phyloP scores from a whole-genome alignment of 768 basidiomycete species.

The Pholiota conissans region DNA sequence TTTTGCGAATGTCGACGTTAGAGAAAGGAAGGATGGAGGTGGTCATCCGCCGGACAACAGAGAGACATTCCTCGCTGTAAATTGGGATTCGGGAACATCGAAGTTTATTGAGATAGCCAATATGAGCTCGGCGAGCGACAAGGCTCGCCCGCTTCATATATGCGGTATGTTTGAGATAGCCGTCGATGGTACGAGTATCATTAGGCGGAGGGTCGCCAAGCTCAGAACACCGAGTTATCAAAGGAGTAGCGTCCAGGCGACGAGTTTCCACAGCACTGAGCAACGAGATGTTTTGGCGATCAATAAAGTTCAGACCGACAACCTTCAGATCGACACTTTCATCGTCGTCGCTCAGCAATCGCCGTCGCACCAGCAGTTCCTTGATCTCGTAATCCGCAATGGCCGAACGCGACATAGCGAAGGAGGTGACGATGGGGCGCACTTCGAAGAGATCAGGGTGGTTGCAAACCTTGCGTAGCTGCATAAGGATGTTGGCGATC shows the following conservation, averaged over 20 bases:
- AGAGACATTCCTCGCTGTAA: slow-evolving; percentile 47
- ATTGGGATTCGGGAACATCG: slow-evolving; percentile 58
- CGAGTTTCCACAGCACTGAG: slow-evolving; percentile 54
- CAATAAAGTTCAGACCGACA: slow-evolving; percentile 64
- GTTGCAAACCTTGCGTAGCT: slow-evolving; percentile 94
- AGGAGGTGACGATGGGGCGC: slow-evolving; percentile 79
- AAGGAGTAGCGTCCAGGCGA: slow-evolving; percentile 56
- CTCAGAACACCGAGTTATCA: slow-evolving; percentile 10
- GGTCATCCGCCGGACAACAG: slow-evolving; percentile 35
- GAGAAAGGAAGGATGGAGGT: slow-evolving; percentile 54
- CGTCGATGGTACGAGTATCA: slow-evolving; percentile 74
- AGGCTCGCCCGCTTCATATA: slow-evolving; percentile 49
- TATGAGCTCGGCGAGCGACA: slow-evolving; percentile 66
- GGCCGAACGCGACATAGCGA: slow-evolving; percentile 72
- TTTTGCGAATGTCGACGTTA: slow-evolving; percentile 34
- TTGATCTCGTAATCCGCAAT: slow-evolving; percentile 83
- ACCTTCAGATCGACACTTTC: slow-evolving; percentile 61
- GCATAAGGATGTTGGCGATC: slow-evolving; percentile 96
- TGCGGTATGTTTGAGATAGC: slow-evolving; percentile 58
- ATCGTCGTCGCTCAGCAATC: slow-evolving; percentile 55
- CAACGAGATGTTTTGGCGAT: slow-evolving; percentile 51
- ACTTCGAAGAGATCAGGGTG: slow-evolving; percentile 93
- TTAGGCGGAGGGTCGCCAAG: slow-evolving; percentile 68
- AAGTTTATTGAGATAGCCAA: slow-evolving; percentile 70
- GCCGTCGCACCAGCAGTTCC: slow-evolving; percentile 81